Base-by-base conservation (phyloP, 176 grass and related monocot species). In the Oropetium thomaeum region DNA sequence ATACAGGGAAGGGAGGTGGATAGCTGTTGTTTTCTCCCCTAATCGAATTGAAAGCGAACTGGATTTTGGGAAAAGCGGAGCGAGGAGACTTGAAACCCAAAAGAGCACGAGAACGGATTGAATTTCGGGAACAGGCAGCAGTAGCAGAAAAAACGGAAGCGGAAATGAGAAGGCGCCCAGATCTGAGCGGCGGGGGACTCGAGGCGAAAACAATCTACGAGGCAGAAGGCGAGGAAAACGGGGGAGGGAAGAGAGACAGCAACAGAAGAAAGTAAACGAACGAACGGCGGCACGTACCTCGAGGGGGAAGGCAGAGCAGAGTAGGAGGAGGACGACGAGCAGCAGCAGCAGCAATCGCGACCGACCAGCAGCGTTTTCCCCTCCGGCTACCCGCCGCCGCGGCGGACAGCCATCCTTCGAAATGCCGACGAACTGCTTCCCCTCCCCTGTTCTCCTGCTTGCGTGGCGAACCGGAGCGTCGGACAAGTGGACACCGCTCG, bases 151-250 rank as follows among this genome's bases (percentile, higher is more conserved):
- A 10, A 3, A 7, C 42, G 12, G n/a, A 47, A 20, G 12, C 53
- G 29, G 10, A 53, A 69, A 55, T 39, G 60, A 37, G 54, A 29
- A 35, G 52, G 10, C 10, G 58, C 19, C 51, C 62, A 74, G 83
- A 86, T 86, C 83, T 80, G 77, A 25, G 2, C 8, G 1, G n/a
- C n/a, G n/a, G n/a, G n/a, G n/a, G 25, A 22, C 23, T 40, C 3
- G 23, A 61, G 60, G 16, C 71, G 0, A 45, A 7, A 34, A 47
- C 45, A 10, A 44, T 47, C 67, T 16, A 49, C 44, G 43, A 38
- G 40, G 29, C 65, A 68, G 5, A 17, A 28, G 67, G 67, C 25
- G 25, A 68, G 14, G 40, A 27, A 45, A 9, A 25, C 14, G 44
- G 5, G 67, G 33, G 40, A 12, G 16, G 5, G 20, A 28, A 48